Evolutionary conservation across 345 rosid genomes (phyloP).

Genomic region (Eucalyptus marginata): DNA sequence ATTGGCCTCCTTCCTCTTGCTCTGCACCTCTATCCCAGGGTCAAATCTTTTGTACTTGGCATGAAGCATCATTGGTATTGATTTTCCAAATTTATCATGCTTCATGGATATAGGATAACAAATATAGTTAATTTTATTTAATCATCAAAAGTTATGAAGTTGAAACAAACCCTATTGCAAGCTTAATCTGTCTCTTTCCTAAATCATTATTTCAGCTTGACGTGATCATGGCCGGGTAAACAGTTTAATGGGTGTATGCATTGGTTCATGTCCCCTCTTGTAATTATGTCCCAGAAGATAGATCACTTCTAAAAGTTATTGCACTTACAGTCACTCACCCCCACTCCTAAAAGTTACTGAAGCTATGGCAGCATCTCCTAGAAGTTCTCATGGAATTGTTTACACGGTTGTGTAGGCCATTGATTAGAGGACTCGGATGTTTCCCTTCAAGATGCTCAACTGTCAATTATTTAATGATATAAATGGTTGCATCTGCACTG

Average conservation of each 20-base stretch:
- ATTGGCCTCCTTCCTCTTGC: no score
- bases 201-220: not conserved
- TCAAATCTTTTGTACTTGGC: no score
- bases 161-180: not conserved
- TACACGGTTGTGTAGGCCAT: conserved; percentile 43
- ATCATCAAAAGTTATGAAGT: no score
- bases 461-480: conserved; percentile 30
- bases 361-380: not conserved
- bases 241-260: not conserved
- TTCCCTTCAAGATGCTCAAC: conserved; percentile 79
- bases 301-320: not conserved
- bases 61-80: no score
- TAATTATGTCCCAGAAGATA: not conserved
- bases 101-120: no score
- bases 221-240: not conserved
- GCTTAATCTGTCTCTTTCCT: not conserved
- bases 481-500: no score
- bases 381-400: not conserved
- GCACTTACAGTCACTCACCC: not conserved
- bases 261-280: not conserved
- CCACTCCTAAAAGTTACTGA: not conserved
- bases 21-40: no score
- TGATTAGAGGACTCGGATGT: conserved; percentile 88
- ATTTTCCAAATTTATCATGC: no score
- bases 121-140: no score